A percentile compares a stretch with the other conserved stretches of the same genome.
These are phyloP conservation scores for Populus alba DNA, from an alignment of 345 rosid genomes.

Conservation along the genomic window DNA sequence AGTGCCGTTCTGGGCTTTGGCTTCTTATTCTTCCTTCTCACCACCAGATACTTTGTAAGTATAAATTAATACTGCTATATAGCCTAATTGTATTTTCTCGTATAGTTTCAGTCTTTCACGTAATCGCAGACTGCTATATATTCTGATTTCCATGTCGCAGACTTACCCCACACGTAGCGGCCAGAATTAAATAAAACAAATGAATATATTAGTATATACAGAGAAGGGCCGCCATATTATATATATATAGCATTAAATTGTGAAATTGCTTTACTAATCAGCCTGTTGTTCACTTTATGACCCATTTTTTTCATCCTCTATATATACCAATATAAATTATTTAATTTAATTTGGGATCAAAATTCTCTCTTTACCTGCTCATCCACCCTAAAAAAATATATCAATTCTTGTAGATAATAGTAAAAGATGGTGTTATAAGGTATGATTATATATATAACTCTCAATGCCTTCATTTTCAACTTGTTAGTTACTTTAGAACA, in stretches of 20 bases:
- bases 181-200: neutral
- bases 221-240: neutral
- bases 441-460: neutral
- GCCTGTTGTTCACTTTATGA: too few species aligned
- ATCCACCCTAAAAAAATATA: neutral
- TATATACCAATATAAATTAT: neutral
- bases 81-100: neutral
- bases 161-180: neutral
- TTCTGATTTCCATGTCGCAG: neutral
- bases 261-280: neutral
- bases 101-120: neutral
- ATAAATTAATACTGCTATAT: neutral
- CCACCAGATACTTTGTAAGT: slow-evolving; percentile 74
- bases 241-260: neutral
- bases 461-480: neutral
- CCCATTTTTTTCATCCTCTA: too few species aligned
- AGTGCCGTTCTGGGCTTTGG: slow-evolving; percentile 76
- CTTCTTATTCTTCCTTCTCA: slow-evolving; percentile 81
- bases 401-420: neutral
- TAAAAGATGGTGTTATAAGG: neutral
- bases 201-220: neutral
- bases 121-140: neutral
- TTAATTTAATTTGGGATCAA: neutral
- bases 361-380: neutral
- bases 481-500: neutral